phyloP scores from a whole-genome alignment of 495 filamentous ascomycete species.

The Annulohypoxylon maeteangense region DNA sequence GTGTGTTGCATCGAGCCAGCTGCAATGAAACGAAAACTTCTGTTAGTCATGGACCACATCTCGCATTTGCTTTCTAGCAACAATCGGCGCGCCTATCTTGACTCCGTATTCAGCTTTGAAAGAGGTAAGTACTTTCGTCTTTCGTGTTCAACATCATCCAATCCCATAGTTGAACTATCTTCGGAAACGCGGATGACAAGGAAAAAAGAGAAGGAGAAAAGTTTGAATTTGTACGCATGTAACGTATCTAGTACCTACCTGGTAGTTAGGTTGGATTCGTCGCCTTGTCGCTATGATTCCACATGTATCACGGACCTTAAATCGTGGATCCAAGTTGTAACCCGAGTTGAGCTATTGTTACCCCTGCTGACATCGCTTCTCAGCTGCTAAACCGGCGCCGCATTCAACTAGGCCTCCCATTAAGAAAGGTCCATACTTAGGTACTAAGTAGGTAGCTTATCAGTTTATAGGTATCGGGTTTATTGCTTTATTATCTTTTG shows the following conservation, averaged over 20 bases:
- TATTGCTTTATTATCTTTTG: conserved; percentile 1
- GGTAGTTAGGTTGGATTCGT: not conserved
- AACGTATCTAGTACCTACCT: conserved; percentile 6
- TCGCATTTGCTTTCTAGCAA: conserved; percentile 37
- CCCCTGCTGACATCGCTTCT: conserved; percentile 39
- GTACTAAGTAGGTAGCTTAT: too few relatives aligned
- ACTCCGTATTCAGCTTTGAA: conserved; percentile 25
- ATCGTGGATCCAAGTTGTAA: conserved; percentile 18
- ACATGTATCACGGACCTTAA: conserved; percentile 23
- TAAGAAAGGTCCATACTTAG: conserved; percentile 5
- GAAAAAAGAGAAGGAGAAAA: conserved; percentile 14
- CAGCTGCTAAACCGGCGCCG: conserved; percentile 29
- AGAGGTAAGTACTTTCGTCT: conserved; percentile 29
- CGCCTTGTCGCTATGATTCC: conserved; percentile 21
- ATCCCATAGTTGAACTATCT: conserved; percentile 20
- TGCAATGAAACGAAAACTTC: conserved; percentile 38
- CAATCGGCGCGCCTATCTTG: conserved; percentile 17
- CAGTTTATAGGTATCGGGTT: conserved; percentile 10
- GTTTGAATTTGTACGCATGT: conserved; percentile 12
- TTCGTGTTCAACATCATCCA: conserved; percentile 9
- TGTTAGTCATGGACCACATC: conserved; percentile 40
- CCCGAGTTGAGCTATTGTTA: conserved; percentile 21
- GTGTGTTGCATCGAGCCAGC: conserved; percentile 46
- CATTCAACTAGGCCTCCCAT: conserved; percentile 32
- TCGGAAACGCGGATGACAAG: conserved; percentile 25